These are phyloP conservation scores for Bothia castanella DNA, from an alignment of 1,284 basidiomycete species.

Conservation along the genomic window DNA sequence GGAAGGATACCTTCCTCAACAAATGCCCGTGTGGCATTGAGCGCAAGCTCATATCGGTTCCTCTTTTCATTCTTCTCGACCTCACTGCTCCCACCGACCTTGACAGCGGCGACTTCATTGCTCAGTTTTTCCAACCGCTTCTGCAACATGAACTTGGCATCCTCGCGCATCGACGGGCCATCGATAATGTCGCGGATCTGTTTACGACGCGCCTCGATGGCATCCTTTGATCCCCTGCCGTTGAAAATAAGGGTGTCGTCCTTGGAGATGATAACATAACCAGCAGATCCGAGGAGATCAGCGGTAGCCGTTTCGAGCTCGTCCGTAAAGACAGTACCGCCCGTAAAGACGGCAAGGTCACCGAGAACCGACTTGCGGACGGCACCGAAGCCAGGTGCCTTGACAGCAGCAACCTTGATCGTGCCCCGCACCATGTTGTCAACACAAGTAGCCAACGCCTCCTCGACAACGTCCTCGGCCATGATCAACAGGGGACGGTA, in stretches of 20 bases:
- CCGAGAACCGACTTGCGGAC: slow-evolving; percentile 98
- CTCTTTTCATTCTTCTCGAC: slow-evolving; percentile 99
- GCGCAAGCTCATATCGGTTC: slow-evolving; percentile 96
- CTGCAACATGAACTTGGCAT: slow-evolving; percentile 93
- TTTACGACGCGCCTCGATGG: slow-evolving; percentile 88
- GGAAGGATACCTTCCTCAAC: slow-evolving; percentile 98
- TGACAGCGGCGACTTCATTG: slow-evolving; percentile 97
- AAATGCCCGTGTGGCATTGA: slow-evolving; percentile 95
- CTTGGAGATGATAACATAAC: slow-evolving; percentile 93
- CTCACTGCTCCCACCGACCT: slow-evolving; percentile 91
- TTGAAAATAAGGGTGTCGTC: slow-evolving; percentile 98
- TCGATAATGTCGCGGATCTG: slow-evolving; percentile 86
- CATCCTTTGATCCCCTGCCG: slow-evolving; percentile 84
- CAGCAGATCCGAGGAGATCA: slow-evolving; percentile 90
- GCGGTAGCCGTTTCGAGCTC: slow-evolving; percentile 90
- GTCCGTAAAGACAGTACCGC: slow-evolving; percentile 96
- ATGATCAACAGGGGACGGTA: slow-evolving; percentile 94
- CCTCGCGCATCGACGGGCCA: slow-evolving; percentile 87
- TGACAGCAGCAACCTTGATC: slow-evolving; percentile 88
- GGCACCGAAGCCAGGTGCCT: slow-evolving; percentile 98
- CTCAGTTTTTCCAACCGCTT: slow-evolving; percentile 95
- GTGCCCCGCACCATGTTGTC: slow-evolving; percentile 99
- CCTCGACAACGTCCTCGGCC: slow-evolving; percentile 96
- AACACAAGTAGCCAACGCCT: slow-evolving; percentile 95
- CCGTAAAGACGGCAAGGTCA: slow-evolving; percentile 94